Evolutionary conservation across 2,329 filamentous ascomycete species (phyloP).

Genomic region (Aspergillus amoenus): DNA sequence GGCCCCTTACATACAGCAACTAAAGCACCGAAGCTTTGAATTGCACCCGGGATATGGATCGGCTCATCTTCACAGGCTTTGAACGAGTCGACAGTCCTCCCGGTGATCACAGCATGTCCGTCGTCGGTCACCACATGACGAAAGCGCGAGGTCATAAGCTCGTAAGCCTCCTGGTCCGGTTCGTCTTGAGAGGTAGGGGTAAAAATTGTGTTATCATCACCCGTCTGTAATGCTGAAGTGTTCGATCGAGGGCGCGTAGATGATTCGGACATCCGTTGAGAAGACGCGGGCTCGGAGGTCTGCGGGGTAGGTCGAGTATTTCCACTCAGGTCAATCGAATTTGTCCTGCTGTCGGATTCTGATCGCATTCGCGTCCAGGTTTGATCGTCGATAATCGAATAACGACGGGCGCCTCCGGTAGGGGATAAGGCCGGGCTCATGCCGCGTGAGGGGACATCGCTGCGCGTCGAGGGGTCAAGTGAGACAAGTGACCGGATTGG

Average conservation of each 20-base stretch:
- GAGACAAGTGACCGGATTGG: constrained; percentile 79
- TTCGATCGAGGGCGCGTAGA: neutral
- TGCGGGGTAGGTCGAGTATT: neutral
- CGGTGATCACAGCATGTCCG: constrained; percentile 80
- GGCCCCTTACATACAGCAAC: constrained; percentile 65
- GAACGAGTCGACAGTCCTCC: constrained; percentile 67
- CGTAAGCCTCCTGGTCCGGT: constrained; percentile 37
- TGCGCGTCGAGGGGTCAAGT: constrained; percentile 58
- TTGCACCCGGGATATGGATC: constrained; percentile 77
- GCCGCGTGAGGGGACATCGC: constrained; percentile 20
- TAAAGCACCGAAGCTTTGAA: constrained; percentile 78
- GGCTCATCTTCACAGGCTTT: constrained; percentile 89
- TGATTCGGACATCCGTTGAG: neutral
- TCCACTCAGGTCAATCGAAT: neutral
- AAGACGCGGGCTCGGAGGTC: neutral
- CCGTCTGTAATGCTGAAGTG: neutral
- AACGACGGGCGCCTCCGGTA: constrained; percentile 20
- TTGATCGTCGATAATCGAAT: constrained; percentile 29
- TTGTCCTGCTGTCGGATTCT: neutral
- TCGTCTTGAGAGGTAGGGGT: neutral
- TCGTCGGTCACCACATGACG: constrained; percentile 73
- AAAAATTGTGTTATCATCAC: neutral
- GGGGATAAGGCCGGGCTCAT: constrained; percentile 19
- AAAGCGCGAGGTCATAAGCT: constrained; percentile 70
- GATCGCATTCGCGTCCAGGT: constrained; percentile 25